Percentiles rank a stretch among this genome's conserved stretches.
Conservation (phyloP, 495 filamentous ascomycete genomes). For the Apiosordaria backusii region DNA sequence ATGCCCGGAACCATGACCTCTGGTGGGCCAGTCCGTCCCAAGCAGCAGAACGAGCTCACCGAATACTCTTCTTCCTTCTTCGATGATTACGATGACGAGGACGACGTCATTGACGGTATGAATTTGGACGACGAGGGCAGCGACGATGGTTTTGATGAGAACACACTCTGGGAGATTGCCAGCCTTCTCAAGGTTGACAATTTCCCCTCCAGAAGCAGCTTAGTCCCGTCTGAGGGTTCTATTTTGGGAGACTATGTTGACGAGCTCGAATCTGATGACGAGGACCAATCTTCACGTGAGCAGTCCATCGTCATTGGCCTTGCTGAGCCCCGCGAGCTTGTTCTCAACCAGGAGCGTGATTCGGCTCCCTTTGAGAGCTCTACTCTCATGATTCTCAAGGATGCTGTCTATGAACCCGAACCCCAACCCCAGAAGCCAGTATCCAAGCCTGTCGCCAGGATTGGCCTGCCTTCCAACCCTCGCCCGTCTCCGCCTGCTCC, state of each 20-base stretch:
- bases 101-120: constrained; percentile 33
- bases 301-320: constrained; percentile 35
- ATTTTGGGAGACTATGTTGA: constrained; percentile 27
- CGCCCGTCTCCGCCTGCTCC: neutral
- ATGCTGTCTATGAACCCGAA: constrained; percentile 1
- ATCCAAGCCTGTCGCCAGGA: constrained; percentile 19
- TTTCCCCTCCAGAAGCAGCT: constrained; percentile 45
- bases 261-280: constrained; percentile 35
- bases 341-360: constrained; percentile 22
- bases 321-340: constrained; percentile 23
- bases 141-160: constrained; percentile 54
- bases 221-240: constrained; percentile 33
- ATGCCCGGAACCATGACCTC: constrained; percentile 51
- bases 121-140: constrained; percentile 38
- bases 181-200: constrained; percentile 46
- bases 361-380: constrained; percentile 28
- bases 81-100: constrained; percentile 48
- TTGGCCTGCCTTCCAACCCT: constrained; percentile 18
- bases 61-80: constrained; percentile 48
- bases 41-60: constrained; percentile 34
- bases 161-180: constrained; percentile 56
- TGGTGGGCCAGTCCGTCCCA: constrained; percentile 26
- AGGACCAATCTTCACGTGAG: constrained; percentile 20
- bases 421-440: constrained; percentile 6
- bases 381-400: constrained; percentile 27